Evolutionary conservation across 805 yeast species (phyloP).

Genomic region (Pichia paraexigua): DNA sequence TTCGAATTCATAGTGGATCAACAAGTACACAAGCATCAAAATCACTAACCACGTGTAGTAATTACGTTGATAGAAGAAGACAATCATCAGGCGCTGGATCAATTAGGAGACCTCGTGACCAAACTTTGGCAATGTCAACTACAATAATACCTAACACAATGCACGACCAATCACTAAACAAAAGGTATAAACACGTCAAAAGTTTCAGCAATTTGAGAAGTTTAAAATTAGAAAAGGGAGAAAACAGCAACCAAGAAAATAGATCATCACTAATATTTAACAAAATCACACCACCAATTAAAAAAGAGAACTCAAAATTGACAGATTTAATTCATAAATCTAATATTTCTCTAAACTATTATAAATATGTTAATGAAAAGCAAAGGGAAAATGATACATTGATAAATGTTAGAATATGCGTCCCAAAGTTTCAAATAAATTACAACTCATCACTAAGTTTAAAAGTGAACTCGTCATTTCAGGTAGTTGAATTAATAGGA

Average conservation of each 20-base stretch:
- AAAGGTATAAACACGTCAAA: background rate
- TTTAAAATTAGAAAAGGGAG: background rate
- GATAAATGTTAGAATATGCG: slow-evolving; percentile 11
- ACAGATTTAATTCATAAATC: slow-evolving; percentile 38
- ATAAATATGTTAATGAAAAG: slow-evolving; percentile 19
- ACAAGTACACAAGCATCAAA: background rate
- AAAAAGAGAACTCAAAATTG: slow-evolving; percentile 18
- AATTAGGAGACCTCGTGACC: background rate
- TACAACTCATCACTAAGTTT: slow-evolving; percentile 15
- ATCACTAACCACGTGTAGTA: background rate
- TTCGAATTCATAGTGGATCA: background rate
- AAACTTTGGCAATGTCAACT: background rate
- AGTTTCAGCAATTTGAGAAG: slow-evolving; percentile 3
- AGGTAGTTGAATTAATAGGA: slow-evolving; percentile 51
- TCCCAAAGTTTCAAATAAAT: slow-evolving; percentile 15
- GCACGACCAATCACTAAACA: background rate
- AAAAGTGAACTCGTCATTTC: slow-evolving; percentile 28
- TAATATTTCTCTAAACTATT: slow-evolving; percentile 37
- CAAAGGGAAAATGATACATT: slow-evolving; percentile 10
- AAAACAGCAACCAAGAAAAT: background rate
- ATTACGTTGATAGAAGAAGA: background rate
- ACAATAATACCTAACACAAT: background rate
- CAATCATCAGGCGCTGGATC: background rate
- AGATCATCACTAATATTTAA: background rate
- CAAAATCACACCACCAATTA: background rate